A percentile compares a stretch with the other conserved stretches of the same genome.
phyloP scores from a whole-genome alignment of 2,329 filamentous ascomycete species.

The Microdochium trichocladiopsis region DNA sequence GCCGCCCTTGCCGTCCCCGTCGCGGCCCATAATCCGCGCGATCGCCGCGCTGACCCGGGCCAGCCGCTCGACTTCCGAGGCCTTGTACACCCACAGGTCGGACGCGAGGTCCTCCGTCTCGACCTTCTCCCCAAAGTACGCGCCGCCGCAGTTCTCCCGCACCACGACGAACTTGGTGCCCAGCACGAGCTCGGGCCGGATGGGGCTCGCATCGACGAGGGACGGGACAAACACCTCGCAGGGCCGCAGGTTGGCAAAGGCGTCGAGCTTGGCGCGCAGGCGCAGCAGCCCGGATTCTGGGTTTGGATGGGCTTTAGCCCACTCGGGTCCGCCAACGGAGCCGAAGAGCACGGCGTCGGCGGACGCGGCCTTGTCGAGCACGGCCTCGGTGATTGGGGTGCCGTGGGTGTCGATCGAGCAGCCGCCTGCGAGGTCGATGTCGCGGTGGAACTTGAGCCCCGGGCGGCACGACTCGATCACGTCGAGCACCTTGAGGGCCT shows the following conservation, averaged over 20 bases:
- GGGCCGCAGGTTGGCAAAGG: conserved; percentile 43
- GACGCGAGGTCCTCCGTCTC: conserved; percentile 34
- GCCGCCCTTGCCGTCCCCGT: conserved; percentile 12
- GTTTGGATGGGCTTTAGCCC: conserved; percentile 30
- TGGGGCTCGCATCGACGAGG: conserved; percentile 25
- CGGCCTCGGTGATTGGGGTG: conserved; percentile 32
- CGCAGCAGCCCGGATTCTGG: conserved; percentile 35
- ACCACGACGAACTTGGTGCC: conserved; percentile 42
- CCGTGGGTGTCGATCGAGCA: conserved; percentile 36
- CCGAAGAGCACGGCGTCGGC: conserved; percentile 40
- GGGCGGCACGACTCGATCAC: conserved; percentile 25
- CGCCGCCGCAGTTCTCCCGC: conserved; percentile 41
- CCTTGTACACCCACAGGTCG: conserved; percentile 39
- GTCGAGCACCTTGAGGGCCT: conserved; percentile 38
- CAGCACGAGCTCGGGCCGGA: conserved; percentile 34
- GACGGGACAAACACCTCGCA: conserved; percentile 37
- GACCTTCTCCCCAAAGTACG: conserved; percentile 40
- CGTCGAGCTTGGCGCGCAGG: conserved; percentile 31
- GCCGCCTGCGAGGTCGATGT: conserved; percentile 17
- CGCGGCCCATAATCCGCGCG: conserved; percentile 23
- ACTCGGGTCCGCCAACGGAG: conserved; percentile 39
- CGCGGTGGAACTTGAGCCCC: conserved; percentile 17
- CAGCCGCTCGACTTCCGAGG: conserved; percentile 36
- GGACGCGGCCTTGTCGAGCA: conserved; percentile 29
- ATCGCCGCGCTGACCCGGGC: conserved; percentile 37